phyloP scores from a whole-genome alignment of 2,329 filamentous ascomycete genomes.

The Scedosporium aurantiacum region DNA sequence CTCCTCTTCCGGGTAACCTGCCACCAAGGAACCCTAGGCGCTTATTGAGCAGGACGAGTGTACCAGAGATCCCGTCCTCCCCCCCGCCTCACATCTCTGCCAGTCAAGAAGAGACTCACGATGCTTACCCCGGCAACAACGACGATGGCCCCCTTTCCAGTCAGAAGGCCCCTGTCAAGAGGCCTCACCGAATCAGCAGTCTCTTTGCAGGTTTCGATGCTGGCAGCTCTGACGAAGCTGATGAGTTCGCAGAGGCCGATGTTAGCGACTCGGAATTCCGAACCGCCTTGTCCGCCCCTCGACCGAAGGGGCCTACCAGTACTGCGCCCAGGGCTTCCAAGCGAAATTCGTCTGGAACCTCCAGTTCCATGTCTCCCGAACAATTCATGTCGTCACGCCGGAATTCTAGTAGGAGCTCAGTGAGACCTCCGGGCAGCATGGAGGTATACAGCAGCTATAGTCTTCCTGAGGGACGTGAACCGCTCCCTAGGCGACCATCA shows the following conservation, averaged over 20 bases:
- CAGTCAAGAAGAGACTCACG: conserved; percentile 34
- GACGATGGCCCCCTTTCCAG: conserved; percentile 63
- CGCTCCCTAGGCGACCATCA: conserved; percentile 19
- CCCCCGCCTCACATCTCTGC: conserved; percentile 24
- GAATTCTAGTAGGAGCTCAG: conserved; percentile 16
- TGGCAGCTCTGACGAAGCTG: conserved; percentile 54
- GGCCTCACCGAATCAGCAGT: conserved; percentile 68
- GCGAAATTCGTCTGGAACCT: conserved; percentile 28
- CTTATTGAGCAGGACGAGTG: conserved; percentile 34
- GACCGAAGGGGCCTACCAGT: conserved; percentile 14
- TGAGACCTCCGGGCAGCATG: conserved; percentile 24
- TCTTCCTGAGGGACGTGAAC: conserved; percentile 17
- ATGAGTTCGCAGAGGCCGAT: conserved; percentile 51
- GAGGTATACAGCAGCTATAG: conserved; percentile 36
- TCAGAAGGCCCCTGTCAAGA: conserved; percentile 47
- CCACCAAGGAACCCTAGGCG: conserved; percentile 51
- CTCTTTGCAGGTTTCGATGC: conserved; percentile 79
- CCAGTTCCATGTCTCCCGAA: conserved; percentile 30
- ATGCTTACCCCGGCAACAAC: conserved; percentile 68
- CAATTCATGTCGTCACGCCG: conserved; percentile 20
- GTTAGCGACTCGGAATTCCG: conserved; percentile 56
- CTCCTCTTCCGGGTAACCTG: conserved; percentile 39
- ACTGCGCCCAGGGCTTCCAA: conserved; percentile 25
- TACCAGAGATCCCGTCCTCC: conserved; percentile 39
- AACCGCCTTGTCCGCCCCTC: conserved; percentile 53